Evolutionary conservation across 257 asterid genomes (phyloP).

Genomic region (Solanum lignicaule): DNA sequence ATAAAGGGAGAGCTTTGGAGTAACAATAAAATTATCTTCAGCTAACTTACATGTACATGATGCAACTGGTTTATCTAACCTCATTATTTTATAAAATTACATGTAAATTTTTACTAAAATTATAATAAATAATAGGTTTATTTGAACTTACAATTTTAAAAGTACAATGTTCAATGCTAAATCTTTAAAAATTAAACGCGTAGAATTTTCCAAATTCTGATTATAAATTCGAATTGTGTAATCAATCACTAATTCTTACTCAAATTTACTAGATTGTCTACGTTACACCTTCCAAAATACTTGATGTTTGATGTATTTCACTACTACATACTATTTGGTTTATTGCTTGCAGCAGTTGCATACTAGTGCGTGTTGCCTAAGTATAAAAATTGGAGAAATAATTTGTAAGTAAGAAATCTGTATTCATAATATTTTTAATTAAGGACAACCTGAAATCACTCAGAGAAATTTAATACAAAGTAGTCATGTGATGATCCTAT

Average conservation of each 20-base stretch:
- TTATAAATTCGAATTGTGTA: neutral
- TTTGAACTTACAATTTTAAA: neutral
- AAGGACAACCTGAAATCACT: neutral
- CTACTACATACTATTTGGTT: neutral
- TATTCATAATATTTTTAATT: neutral
- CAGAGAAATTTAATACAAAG: neutral
- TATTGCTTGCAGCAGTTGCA: neutral
- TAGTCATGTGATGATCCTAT: neutral
- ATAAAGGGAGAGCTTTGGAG: neutral
- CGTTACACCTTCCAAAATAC: neutral
- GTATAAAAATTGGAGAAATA: neutral
- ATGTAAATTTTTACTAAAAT: neutral
- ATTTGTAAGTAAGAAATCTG: neutral
- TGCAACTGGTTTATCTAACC: neutral
- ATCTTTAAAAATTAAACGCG: neutral
- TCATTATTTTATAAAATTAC: neutral
- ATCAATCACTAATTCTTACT: neutral
- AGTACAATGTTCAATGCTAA: neutral
- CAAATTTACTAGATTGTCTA: neutral
- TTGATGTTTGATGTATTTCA: neutral
- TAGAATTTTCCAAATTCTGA: neutral
- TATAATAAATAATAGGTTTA: neutral
- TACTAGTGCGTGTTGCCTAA: neutral
- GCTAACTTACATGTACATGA: neutral
- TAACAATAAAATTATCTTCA: neutral